Base-by-base conservation (phyloP, 768 basidiomycete species). In the Piloderma croceum region DNA sequence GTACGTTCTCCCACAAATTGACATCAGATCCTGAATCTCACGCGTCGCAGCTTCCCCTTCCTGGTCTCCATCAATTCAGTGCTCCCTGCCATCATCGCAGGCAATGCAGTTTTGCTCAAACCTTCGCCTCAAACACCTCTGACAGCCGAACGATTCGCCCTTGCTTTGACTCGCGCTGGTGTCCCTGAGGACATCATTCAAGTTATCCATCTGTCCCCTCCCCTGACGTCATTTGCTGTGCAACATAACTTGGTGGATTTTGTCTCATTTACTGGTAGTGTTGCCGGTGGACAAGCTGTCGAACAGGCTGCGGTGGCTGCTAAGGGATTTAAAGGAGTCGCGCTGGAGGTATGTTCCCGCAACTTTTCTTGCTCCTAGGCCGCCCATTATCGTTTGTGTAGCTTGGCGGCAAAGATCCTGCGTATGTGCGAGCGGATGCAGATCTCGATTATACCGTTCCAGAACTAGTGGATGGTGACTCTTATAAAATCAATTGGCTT, bases 361-460 rank as follows among this genome's bases (percentile, higher is more conserved):
- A 36, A 22, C 6, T 34, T n/a, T 39, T n/a, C n/a, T n/a, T n/a
- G n/a, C n/a, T n/a, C n/a, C n/a, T n/a, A n/a, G n/a, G n/a, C n/a
- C n/a, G n/a, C n/a, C n/a, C n/a, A n/a, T n/a, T n/a, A n/a, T n/a
- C n/a, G n/a, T n/a, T n/a, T n/a, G n/a, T n/a, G 15, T 48, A 90
- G 86, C 78, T 99, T 12, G 96, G 96, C 2, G 96, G 96, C 1
- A 98, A 99, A 61, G 96, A 99, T 55, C 91, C 96, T 3, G 96
- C 94, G 2, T 99, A 97, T 54, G 92, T 99, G 5, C 70, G 91
- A 18, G 64, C 76, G 2, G 94, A 97, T 59, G 90, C 86, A 0
- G 79, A 96, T 61, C 54, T 96, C 1, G 75, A 77, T 9, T 97
- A 85, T 52, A 84, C 91, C 0, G 82, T 79, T 10, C 73, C 77